A percentile compares a stretch with the other conserved stretches of the same genome.
phyloP scores from a whole-genome alignment of 2,329 filamentous ascomycete genomes.

The Fusarium tuaranense region DNA sequence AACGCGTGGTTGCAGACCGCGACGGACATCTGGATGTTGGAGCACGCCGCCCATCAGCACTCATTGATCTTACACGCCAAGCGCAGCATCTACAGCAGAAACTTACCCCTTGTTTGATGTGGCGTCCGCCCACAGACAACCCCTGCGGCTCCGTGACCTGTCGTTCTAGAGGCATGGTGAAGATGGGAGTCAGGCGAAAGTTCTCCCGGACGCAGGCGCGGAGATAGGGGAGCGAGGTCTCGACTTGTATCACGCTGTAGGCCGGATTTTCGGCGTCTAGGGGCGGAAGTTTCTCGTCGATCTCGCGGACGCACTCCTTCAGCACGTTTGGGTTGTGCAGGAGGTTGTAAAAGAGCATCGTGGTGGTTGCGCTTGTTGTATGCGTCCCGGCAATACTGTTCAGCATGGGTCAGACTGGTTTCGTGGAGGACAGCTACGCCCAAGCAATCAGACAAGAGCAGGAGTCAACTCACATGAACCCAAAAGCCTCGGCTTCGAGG shows the following conservation, averaged over 20 bases:
- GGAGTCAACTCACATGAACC: conserved; percentile 19
- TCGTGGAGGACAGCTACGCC: not conserved
- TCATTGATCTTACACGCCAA: not conserved
- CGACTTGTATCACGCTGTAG: conserved; percentile 6
- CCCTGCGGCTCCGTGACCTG: conserved; percentile 15
- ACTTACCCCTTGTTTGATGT: conserved; percentile 26
- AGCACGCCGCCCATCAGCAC: not conserved
- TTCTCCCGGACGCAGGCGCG: conserved; percentile 25
- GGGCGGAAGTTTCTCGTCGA: conserved; percentile 2
- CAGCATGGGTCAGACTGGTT: not conserved
- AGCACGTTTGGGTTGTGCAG: conserved; percentile 13
- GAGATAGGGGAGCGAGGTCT: conserved; percentile 20
- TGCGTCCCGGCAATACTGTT: conserved; percentile 28
- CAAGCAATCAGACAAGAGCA: not conserved
- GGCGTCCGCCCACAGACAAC: conserved; percentile 3
- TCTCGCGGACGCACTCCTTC: conserved; percentile 16
- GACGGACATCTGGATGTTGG: conserved; percentile 12
- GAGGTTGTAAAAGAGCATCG: conserved; percentile 24
- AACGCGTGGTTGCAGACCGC: conserved; percentile 28
- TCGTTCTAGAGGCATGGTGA: conserved; percentile 28
- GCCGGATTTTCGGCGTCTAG: not conserved
- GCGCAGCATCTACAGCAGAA: not conserved
- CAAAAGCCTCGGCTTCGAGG: conserved; percentile 26
- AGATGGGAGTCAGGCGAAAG: conserved; percentile 25
- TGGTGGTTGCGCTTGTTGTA: conserved; percentile 24